Conservation (phyloP, 768 basidiomycete genomes). For the Rossbeevera mucosa region DNA sequence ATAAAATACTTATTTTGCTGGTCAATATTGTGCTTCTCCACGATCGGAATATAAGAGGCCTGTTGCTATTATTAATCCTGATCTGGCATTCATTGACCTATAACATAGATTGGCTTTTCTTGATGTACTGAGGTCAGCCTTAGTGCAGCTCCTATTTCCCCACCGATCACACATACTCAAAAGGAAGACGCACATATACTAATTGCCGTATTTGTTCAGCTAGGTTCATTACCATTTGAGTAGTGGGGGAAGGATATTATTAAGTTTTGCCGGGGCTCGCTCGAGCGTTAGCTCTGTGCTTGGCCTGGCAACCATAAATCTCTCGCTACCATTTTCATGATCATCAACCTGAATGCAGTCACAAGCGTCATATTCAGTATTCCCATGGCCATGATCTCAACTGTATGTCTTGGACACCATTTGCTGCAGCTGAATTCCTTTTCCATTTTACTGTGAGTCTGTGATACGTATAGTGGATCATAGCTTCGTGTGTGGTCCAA, state of each 20-base stretch:
- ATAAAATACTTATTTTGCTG: too few relatives aligned
- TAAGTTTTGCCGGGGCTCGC: conserved; percentile 30
- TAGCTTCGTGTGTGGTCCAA: conserved; percentile 57
- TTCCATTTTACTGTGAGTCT: too few relatives aligned
- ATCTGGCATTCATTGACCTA: background rate
- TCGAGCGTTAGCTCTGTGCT: conserved; percentile 41
- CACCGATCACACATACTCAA: background rate
- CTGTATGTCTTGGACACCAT: conserved; percentile 31
- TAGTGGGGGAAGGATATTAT: background rate
- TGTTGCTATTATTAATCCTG: background rate
- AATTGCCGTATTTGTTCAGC: conserved; percentile 47
- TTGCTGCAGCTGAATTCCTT: background rate
- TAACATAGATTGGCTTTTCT: conserved; percentile 31
- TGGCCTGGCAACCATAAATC: conserved; percentile 44
- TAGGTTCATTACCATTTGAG: conserved; percentile 30
- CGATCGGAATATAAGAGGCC: conserved; percentile 42
- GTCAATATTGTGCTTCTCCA: conserved; percentile 43
- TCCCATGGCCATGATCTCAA: conserved; percentile 53
- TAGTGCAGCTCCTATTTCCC: background rate
- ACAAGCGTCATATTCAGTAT: conserved; percentile 67
- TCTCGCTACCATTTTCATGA: conserved; percentile 59
- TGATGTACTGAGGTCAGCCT: conserved; percentile 30
- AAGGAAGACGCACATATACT: conserved; percentile 26
- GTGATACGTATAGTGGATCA: conserved; percentile 41
- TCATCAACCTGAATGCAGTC: conserved; percentile 57